phyloP scores from a whole-genome alignment of 2,329 filamentous ascomycete species.

The Diatrype stigma region DNA sequence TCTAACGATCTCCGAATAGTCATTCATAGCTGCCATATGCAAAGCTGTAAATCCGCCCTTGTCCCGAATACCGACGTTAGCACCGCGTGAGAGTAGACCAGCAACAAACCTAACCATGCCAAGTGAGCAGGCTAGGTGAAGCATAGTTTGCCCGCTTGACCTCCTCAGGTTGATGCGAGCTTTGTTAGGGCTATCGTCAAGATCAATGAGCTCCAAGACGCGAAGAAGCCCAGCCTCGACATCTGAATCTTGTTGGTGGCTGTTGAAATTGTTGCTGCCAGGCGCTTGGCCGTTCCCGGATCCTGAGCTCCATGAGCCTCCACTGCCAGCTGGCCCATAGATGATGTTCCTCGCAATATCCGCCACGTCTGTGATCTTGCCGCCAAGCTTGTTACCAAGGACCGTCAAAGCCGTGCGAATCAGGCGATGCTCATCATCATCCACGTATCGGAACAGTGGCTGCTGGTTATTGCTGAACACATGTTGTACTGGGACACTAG shows the following conservation, averaged over 20 bases:
- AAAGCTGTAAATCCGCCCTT: slow-evolving; percentile 77
- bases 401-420: slow-evolving; percentile 65
- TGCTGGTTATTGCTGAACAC: slow-evolving; percentile 35
- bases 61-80: slow-evolving; percentile 69
- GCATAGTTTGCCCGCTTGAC: slow-evolving; percentile 71
- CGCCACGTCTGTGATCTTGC: slow-evolving; percentile 56
- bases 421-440: slow-evolving; percentile 65
- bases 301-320: slow-evolving; percentile 35
- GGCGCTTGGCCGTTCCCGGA: slow-evolving; percentile 40
- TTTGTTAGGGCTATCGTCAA: slow-evolving; percentile 67
- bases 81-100: slow-evolving; percentile 72
- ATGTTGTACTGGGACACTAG: slow-evolving; percentile 32
- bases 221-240: slow-evolving; percentile 66
- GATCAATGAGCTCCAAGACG: slow-evolving; percentile 73
- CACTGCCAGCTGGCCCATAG: slow-evolving; percentile 43
- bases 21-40: slow-evolving; percentile 75
- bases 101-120: slow-evolving; percentile 73
- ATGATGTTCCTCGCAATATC: slow-evolving; percentile 60
- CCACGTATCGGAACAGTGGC: slow-evolving; percentile 67
- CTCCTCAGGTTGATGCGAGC: slow-evolving; percentile 63
- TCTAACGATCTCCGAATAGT: slow-evolving; percentile 70
- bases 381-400: slow-evolving; percentile 60
- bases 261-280: slow-evolving; percentile 39
- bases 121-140: slow-evolving; percentile 73
- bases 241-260: slow-evolving; percentile 35